phyloP scores from a whole-genome alignment of 495 filamentous ascomycete species.

The Hypoxylon trugodes region DNA sequence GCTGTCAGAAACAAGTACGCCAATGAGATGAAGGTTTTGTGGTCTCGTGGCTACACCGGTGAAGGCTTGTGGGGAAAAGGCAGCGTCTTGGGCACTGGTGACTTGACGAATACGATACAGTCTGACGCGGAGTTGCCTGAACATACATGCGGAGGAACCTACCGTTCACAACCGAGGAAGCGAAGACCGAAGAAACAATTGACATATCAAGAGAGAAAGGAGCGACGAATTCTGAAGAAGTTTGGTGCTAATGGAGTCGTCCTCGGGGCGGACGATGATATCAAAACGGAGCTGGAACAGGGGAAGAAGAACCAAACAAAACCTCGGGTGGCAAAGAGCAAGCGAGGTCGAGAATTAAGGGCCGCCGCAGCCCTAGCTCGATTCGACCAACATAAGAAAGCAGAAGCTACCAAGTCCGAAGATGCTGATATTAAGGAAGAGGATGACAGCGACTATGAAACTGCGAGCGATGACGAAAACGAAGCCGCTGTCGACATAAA shows the following conservation, averaged over 20 bases:
- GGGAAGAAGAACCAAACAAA: slow-evolving; percentile 67
- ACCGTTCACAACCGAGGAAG: slow-evolving; percentile 61
- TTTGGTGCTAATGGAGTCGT: slow-evolving; percentile 73
- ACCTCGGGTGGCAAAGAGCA: slow-evolving; percentile 74
- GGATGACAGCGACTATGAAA: slow-evolving; percentile 46
- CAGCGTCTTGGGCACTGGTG: slow-evolving; percentile 63
- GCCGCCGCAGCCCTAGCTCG: slow-evolving; percentile 79
- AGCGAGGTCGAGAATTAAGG: slow-evolving; percentile 74
- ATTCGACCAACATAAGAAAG: slow-evolving; percentile 67
- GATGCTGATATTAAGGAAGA: slow-evolving; percentile 48
- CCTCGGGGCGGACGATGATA: slow-evolving; percentile 71
- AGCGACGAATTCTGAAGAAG: slow-evolving; percentile 73
- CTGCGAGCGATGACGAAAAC: slow-evolving; percentile 50
- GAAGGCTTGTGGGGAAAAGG: slow-evolving; percentile 82
- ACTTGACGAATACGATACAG: slow-evolving; percentile 60
- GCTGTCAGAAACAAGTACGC: slow-evolving; percentile 72
- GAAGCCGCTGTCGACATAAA: slow-evolving; percentile 62
- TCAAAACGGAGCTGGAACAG: slow-evolving; percentile 69
- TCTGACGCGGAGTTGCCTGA: slow-evolving; percentile 64
- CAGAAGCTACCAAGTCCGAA: slow-evolving; percentile 44
- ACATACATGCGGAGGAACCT: slow-evolving; percentile 75
- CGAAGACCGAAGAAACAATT: slow-evolving; percentile 60
- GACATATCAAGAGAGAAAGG: slow-evolving; percentile 69
- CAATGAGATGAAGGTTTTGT: slow-evolving; percentile 68
- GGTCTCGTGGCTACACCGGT: slow-evolving; percentile 71